Percentiles rank a stretch among this genome's conserved stretches.
Conservation (phyloP, 176 grass and related monocot genomes). For the Avena sativa region DNA sequence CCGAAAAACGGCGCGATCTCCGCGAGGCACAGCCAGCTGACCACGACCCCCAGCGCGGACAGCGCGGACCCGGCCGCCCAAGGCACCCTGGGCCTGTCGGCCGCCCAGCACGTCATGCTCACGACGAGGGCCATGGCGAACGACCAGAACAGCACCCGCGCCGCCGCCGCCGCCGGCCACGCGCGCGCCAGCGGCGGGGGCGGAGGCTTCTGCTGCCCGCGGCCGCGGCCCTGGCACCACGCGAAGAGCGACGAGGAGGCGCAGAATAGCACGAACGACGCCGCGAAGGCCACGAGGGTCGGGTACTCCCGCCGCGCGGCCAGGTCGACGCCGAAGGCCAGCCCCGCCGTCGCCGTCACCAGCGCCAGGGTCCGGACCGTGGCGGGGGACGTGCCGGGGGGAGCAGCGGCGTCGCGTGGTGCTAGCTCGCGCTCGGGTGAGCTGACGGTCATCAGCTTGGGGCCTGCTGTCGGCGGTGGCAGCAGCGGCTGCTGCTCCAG, state of each 20-base stretch:
- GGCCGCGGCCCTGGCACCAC: neutral
- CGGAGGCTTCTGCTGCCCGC: neutral
- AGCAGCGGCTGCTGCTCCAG: neutral
- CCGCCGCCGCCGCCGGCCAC: neutral
- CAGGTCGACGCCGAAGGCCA: neutral
- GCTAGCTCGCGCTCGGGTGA: neutral
- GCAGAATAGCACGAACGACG: neutral
- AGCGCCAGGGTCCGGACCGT: neutral
- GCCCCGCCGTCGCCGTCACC: neutral
- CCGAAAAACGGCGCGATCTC: neutral
- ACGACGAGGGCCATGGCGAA: neutral
- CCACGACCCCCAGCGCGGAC: neutral
- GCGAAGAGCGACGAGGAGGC: neutral
- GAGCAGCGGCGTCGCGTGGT: neutral
- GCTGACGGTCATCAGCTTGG: neutral
- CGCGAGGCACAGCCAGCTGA: neutral
- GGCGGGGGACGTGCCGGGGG: neutral
- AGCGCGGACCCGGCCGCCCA: neutral
- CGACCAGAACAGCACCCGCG: slow-evolving; percentile 1
- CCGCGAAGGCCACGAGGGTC: neutral
- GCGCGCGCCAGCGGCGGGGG: neutral
- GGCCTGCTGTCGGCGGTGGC: neutral
- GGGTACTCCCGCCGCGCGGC: neutral
- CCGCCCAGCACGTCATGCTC: neutral
- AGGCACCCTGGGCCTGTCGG: neutral